phyloP scores from a whole-genome alignment of 2,329 filamentous ascomycete species.

The Beauveria asiatica region DNA sequence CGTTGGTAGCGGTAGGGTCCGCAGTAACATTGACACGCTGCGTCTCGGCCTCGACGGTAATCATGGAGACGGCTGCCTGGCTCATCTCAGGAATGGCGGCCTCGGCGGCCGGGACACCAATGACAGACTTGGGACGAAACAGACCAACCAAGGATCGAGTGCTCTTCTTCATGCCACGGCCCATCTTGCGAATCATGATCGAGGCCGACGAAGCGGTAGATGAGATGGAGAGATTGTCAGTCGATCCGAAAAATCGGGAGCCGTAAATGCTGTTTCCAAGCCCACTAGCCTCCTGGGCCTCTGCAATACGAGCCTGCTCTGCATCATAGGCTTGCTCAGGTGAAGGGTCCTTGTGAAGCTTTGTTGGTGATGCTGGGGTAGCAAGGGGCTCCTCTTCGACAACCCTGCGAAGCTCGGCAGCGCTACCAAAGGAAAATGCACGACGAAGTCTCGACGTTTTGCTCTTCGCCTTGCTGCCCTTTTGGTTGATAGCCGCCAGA shows the following conservation, averaged over 20 bases:
- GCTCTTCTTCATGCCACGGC: conserved; percentile 93
- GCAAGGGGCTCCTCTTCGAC: conserved; percentile 45
- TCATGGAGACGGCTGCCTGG: conserved; percentile 83
- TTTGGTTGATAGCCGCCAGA: conserved; percentile 78
- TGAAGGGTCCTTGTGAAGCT: conserved; percentile 57
- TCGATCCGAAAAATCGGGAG: conserved; percentile 81
- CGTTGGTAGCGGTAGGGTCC: conserved; percentile 56
- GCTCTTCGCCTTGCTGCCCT: conserved; percentile 66
- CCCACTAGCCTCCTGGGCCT: conserved; percentile 84
- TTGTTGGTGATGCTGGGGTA: conserved; percentile 33
- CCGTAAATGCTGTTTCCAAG: conserved; percentile 92
- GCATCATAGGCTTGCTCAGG: conserved; percentile 63
- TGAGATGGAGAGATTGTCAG: conserved; percentile 87
- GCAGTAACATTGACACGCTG: conserved; percentile 41
- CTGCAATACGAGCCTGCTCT: conserved; percentile 84
- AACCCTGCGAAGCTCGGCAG: conserved; percentile 76
- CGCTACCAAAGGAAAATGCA: conserved; percentile 94
- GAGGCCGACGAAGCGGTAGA: conserved; percentile 85
- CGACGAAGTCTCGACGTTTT: conserved; percentile 80
- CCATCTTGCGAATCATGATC: conserved; percentile 97
- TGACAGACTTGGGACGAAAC: conserved; percentile 87
- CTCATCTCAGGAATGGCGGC: conserved; percentile 56
- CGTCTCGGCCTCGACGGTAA: conserved; percentile 55
- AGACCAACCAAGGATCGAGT: conserved; percentile 84
- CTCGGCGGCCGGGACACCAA: conserved; percentile 69